Evolutionary conservation across 345 rosid species (phyloP), one percentile per base, ranked within the genome.

Genomic region (Salix koriyanagi): DNA sequence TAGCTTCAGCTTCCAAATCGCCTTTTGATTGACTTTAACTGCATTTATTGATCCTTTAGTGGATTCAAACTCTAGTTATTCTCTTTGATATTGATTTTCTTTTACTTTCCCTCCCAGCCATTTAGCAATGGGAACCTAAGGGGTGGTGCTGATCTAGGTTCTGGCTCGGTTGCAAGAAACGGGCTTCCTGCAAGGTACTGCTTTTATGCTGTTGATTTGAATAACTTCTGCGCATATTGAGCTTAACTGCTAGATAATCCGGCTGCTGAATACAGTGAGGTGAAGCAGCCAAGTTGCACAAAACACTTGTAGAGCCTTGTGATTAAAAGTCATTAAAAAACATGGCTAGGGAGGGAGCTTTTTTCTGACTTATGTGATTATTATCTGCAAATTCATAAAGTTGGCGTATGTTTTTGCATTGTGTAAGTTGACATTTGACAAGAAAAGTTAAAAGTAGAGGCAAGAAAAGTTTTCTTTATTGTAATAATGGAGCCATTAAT

Each of bases 131-230:
- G 86, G 37, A 86, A 85, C 65, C 88, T 87, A 7, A 78, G 88
- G 83, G 91, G 90, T 76, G 80, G 81, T 83, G 81, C 85, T 81
- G 93, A 91, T 84, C 81, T 69, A 64, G 87, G 86, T 77, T 77
- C 89, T 9, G 89, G 86, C 70, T 80, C 72, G 77, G 83, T 80
- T 69, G 75, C 84, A 60, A 89, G 91, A 83, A 87, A 83, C 75
- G 88, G 84, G 67, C 90, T 85, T 77, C 84, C 72, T 19, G 88
- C 84, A 79, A 87, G 93, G 93, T 90, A 72, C 58, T 8, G 65
- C 44, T 44, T 78, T 54, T 69, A 62, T 70, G 30, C 73, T 32
- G 11, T 76, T 52, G 67, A 25, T 37, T 73, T 28, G 50, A 46
- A 46, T 42, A 5, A 73, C 12, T 15, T 13, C 32, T 28, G 26